Evolutionary conservation across 331 rosid species (phyloP).

Genomic region (Pyracantha coccinea): DNA sequence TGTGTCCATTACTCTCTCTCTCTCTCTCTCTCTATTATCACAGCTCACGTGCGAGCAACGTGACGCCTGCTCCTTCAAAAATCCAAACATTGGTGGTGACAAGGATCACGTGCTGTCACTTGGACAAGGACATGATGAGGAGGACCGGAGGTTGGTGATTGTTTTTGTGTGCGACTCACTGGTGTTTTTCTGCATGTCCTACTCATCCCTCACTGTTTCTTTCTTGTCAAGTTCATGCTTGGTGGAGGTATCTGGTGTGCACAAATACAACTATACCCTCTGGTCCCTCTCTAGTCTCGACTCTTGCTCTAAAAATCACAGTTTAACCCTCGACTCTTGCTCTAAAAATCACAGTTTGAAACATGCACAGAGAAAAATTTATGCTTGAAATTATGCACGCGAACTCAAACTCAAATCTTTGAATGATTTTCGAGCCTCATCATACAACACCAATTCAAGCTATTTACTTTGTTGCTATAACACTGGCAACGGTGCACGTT

Average conservation of each 20-base stretch:
- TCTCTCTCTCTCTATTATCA: not conserved
- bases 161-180: not conserved
- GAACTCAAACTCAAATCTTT: no score
- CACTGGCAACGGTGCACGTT: no score
- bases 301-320: not conserved
- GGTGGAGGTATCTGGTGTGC: not conserved
- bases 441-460: no score
- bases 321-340: not conserved
- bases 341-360: not conserved
- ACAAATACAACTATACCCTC: not conserved
- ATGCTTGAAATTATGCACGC: not conserved
- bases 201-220: not conserved
- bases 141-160: not conserved
- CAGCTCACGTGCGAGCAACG: slow-evolving; percentile 13
- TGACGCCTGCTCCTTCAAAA: not conserved
- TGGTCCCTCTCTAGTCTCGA: not conserved
- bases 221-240: not conserved
- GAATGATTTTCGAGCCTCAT: no score
- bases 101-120: slow-evolving; percentile 5
- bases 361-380: no score
- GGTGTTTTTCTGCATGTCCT: not conserved
- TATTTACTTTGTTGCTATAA: no score
- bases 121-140: not conserved
- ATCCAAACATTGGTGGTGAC: not conserved
- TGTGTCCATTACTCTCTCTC: not conserved